Evolutionary conservation across 169 alveolate genomes (phyloP).

Genomic region (Condylostoma magnum): DNA sequence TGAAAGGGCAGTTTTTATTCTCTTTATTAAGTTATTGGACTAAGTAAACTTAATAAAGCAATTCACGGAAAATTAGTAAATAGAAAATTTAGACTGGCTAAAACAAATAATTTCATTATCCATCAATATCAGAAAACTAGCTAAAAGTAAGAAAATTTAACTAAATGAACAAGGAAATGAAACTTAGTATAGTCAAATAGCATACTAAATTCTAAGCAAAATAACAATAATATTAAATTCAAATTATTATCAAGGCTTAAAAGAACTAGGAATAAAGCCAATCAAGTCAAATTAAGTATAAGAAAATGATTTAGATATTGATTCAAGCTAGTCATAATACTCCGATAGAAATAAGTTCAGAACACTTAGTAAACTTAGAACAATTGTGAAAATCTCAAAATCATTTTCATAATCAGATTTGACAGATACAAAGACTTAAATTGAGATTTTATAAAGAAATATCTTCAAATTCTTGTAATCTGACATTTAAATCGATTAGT

Average conservation of each 20-base stretch:
- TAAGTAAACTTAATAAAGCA: background rate
- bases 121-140: constrained; percentile 18
- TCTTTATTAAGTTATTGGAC: background rate
- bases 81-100: background rate
- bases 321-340: no score
- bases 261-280: constrained; percentile 25
- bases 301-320: no score
- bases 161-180: background rate
- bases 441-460: no score
- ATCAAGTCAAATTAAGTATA: no score
- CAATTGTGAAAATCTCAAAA: no score
- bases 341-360: no score
- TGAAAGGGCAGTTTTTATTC: constrained; percentile 28
- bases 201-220: background rate
- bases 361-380: no score
- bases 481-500: background rate
- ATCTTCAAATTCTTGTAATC: constrained; percentile 5
- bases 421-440: no score
- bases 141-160: background rate
- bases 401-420: no score
- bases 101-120: constrained; percentile 5
- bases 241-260: background rate
- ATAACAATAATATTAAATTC: background rate
- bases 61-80: background rate
- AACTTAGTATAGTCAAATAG: background rate